phyloP scores from a whole-genome alignment of 1,284 basidiomycete species.

The Mycena sp. region DNA sequence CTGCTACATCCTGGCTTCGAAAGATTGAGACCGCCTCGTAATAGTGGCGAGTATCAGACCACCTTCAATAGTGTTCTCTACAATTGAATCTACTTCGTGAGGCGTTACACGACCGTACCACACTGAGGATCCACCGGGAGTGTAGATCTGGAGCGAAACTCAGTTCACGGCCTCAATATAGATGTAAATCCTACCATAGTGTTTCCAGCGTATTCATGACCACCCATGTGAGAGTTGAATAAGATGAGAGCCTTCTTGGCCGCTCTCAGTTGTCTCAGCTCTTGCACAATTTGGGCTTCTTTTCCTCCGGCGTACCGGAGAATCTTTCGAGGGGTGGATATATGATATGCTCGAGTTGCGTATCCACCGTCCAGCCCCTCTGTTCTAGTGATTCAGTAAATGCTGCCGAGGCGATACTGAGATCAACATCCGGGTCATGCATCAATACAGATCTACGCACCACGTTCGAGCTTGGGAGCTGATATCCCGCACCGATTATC shows the following conservation, averaged over 20 bases:
- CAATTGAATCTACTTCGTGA: slow-evolving; percentile 87
- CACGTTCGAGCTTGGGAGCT: slow-evolving; percentile 82
- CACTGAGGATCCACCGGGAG: slow-evolving; percentile 20
- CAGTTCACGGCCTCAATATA: not conserved
- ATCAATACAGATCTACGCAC: slow-evolving; percentile 56
- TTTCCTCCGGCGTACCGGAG: slow-evolving; percentile 50
- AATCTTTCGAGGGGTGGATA: slow-evolving; percentile 65
- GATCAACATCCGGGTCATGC: slow-evolving; percentile 32
- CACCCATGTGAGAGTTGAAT: slow-evolving; percentile 89
- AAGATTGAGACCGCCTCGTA: slow-evolving; percentile 86
- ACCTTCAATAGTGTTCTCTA: slow-evolving; percentile 85
- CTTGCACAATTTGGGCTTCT: slow-evolving; percentile 53
- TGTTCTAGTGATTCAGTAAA: slow-evolving; percentile 43
- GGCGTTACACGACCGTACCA: slow-evolving; percentile 93
- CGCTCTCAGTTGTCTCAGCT: slow-evolving; percentile 60
- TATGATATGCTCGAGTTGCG: slow-evolving; percentile 75
- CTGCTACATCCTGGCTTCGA: slow-evolving; percentile 69
- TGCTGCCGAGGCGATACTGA: slow-evolving; percentile 7
- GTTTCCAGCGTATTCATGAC: slow-evolving; percentile 92
- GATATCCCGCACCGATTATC: slow-evolving; percentile 91
- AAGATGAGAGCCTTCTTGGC: slow-evolving; percentile 78
- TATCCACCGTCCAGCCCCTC: slow-evolving; percentile 77
- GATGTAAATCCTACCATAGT: slow-evolving; percentile 66
- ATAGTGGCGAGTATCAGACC: slow-evolving; percentile 85
- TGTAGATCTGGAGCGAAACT: slow-evolving; percentile 22